Evolutionary conservation across 2,329 filamentous ascomycete species (phyloP), one percentile per base, ranked within the genome.

Genomic region (Verticillium alfalfae): DNA sequence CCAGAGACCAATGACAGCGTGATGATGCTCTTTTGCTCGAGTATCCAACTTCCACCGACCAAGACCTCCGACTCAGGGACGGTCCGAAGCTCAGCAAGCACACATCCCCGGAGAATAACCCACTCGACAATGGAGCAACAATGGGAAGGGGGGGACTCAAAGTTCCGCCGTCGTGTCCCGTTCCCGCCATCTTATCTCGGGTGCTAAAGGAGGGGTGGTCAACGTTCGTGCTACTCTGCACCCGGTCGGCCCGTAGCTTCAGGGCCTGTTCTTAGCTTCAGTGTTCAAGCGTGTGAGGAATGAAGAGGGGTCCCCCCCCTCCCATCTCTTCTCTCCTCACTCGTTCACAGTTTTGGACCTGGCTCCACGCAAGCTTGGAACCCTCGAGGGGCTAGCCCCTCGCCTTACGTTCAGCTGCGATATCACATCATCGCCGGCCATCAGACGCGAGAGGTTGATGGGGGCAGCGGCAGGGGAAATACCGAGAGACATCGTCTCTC

Each of bases 401-500:
- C 63, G 64, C 64, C 64, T 61, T 61, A 61, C 45, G 22, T 57
- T 65, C 64, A 64, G 64, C 64, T 65, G 26, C 57, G 45, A 58
- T 59, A 61, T 60, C 61, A 61, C 57, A 38, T 54, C 45, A 37
- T 58, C 41, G 58, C 58, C 38, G 64, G 16, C n/a, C 45, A 18
- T 18, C 45, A 22, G n/a, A 18, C 36, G 36, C 36, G 5, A 26
- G 26, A 26, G 26, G 26, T 26, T 5, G 26, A 26, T 26, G 26
- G 26, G 26, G 26, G 26, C 26, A 26, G 26, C 26, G 26, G 26
- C 26, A 26, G 26, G 4, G 26, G 26, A 26, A 26, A 26, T 26
- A 26, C 26, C 26, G 26, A 26, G 26, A 26, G 26, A 26, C 26
- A 26, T 26, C 26, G 5, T 26, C 26, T 26, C 26, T 26, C 26